A percentile compares a stretch with the other conserved stretches of the same genome.
phyloP scores from a whole-genome alignment of 2,329 filamentous ascomycete genomes.

The Pestalotiopsis sp. region DNA sequence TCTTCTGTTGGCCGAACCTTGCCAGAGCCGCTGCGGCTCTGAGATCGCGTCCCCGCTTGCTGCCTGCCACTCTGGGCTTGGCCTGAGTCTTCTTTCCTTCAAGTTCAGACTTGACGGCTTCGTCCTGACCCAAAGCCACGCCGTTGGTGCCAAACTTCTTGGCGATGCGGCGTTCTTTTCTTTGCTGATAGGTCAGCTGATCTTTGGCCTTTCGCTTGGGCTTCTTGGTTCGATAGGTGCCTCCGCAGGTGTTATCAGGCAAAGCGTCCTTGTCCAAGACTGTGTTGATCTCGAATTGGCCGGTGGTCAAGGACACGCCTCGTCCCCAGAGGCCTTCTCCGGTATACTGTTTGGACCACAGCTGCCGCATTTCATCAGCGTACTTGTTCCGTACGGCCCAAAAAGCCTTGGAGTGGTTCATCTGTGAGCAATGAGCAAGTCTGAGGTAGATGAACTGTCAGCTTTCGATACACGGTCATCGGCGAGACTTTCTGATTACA shows the following conservation, averaged over 20 bases:
- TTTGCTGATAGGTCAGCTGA: constrained; percentile 68
- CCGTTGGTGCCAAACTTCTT: constrained; percentile 79
- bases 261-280: constrained; percentile 57
- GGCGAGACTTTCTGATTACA: constrained; percentile 16
- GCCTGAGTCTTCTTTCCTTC: constrained; percentile 65
- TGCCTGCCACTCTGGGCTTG: constrained; percentile 75
- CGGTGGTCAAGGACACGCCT: constrained; percentile 65
- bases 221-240: constrained; percentile 69
- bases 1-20: constrained; percentile 65
- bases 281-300: constrained; percentile 58
- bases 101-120: constrained; percentile 63
- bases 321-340: constrained; percentile 85
- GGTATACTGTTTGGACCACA: constrained; percentile 73
- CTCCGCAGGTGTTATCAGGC: constrained; percentile 78
- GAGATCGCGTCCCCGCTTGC: constrained; percentile 74
- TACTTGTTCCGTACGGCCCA: constrained; percentile 79
- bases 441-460: constrained; percentile 27
- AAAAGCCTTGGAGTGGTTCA: constrained; percentile 84
- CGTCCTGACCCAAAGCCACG: constrained; percentile 69
- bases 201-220: constrained; percentile 58
- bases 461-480: neutral
- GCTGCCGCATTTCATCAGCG: constrained; percentile 67
- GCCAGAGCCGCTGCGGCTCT: constrained; percentile 77
- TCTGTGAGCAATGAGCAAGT: constrained; percentile 84
- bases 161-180: constrained; percentile 70